Evolutionary conservation across 2,329 filamentous ascomycete species (phyloP).

Genomic region (Sporothrix pallida): DNA sequence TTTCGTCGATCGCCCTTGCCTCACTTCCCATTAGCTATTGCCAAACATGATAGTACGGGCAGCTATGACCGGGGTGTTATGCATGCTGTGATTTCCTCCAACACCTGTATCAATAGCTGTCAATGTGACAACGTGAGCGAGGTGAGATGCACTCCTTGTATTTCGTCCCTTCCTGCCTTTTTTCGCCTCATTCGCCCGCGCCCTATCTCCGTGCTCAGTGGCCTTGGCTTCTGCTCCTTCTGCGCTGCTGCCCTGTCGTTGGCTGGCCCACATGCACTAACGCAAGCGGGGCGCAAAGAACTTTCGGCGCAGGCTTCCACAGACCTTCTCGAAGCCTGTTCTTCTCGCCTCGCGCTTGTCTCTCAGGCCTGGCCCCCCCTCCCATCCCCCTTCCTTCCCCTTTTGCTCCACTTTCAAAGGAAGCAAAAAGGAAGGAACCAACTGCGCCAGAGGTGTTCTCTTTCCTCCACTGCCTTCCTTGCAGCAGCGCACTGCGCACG

Average conservation of each 20-base stretch:
- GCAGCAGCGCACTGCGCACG: slow-evolving; percentile 3
- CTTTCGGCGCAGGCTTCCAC: slow-evolving; percentile 44
- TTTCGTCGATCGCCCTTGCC: slow-evolving; percentile 20
- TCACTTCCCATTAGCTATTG: not conserved
- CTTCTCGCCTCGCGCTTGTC: not conserved
- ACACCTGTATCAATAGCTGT: not conserved
- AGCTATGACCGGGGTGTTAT: not conserved
- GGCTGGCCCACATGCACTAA: slow-evolving; percentile 28
- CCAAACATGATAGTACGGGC: not conserved
- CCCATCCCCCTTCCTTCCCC: slow-evolving; percentile 11
- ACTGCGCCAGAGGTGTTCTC: slow-evolving; percentile 11
- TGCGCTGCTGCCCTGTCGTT: slow-evolving; percentile 25
- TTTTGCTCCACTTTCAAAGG: slow-evolving; percentile 28
- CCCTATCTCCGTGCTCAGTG: slow-evolving; percentile 18
- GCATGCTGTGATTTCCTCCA: not conserved
- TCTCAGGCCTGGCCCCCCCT: not conserved
- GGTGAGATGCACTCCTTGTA: not conserved
- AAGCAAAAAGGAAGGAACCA: slow-evolving; percentile 12
- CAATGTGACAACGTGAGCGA: not conserved
- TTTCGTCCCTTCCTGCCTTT: slow-evolving; percentile 13
- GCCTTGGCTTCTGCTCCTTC: not conserved
- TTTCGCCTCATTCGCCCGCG: not conserved
- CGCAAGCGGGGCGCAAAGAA: slow-evolving; percentile 32
- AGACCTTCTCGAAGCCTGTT: slow-evolving; percentile 43
- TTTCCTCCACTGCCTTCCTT: slow-evolving; percentile 17